phyloP scores from a whole-genome alignment of 2,329 filamentous ascomycete species.

The Ophiostoma tasmaniense region DNA sequence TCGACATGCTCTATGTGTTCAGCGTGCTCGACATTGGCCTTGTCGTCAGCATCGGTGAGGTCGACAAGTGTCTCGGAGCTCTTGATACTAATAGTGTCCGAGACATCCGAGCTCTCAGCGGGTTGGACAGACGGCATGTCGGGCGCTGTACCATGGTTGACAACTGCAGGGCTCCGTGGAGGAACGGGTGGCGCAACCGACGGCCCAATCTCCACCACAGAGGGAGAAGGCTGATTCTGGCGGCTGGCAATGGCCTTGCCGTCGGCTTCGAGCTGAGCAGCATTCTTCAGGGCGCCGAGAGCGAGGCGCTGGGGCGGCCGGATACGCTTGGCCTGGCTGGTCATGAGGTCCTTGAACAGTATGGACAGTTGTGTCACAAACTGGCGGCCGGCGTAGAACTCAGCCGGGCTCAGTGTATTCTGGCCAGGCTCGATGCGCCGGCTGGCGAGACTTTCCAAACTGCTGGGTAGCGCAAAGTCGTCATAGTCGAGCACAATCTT shows the following conservation, averaged over 20 bases:
- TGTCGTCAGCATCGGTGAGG: conserved; percentile 19
- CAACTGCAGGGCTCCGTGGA: conserved; percentile 14
- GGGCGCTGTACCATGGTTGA: neutral
- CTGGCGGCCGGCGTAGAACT: conserved; percentile 46
- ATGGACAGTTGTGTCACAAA: conserved; percentile 66
- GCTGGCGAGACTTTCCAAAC: conserved; percentile 52
- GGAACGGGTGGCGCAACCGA: conserved; percentile 27
- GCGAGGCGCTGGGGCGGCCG: conserved; percentile 70
- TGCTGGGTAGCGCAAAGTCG: conserved; percentile 57
- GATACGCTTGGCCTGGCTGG: conserved; percentile 52
- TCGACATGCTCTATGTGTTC: neutral
- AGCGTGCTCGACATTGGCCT: neutral
- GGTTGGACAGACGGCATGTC: conserved; percentile 19
- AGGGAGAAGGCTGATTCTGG: neutral
- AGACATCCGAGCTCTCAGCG: conserved; percentile 24
- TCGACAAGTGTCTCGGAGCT: conserved; percentile 48
- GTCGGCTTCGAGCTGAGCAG: conserved; percentile 24
- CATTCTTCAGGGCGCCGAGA: conserved; percentile 58
- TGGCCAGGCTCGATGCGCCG: conserved; percentile 36
- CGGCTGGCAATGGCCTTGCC: conserved; percentile 5
- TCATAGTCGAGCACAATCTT: conserved; percentile 73
- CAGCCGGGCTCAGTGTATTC: conserved; percentile 17
- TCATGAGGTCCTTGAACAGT: conserved; percentile 64
- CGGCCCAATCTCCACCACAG: neutral
- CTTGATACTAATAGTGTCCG: conserved; percentile 37